A percentile compares a stretch with the other conserved stretches of the same genome.
phyloP scores from a whole-genome alignment of 1,284 basidiomycete genomes.

The Hypsizygus ulmarius region DNA sequence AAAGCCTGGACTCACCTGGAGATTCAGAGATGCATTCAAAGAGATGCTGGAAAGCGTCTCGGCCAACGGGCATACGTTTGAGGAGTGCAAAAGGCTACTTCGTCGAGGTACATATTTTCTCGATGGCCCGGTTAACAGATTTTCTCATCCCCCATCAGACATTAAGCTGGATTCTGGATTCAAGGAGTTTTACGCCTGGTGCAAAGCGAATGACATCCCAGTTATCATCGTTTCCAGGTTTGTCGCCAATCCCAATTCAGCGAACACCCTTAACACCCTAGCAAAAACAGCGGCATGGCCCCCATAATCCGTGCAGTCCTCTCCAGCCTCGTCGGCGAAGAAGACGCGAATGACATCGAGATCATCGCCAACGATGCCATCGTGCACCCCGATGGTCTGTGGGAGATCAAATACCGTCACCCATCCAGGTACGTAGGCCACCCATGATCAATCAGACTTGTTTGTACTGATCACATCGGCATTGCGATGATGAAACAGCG shows the following conservation, averaged over 20 bases:
- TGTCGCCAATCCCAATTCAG: slow-evolving; percentile 16
- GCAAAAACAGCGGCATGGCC: slow-evolving; percentile 73
- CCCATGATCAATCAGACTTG: not conserved
- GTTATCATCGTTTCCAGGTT: slow-evolving; percentile 91
- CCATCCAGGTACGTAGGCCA: slow-evolving; percentile 62
- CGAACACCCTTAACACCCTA: not conserved
- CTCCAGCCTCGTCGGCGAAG: slow-evolving; percentile 71
- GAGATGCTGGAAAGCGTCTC: slow-evolving; percentile 77
- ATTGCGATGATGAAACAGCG: slow-evolving; percentile 37
- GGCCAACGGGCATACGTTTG: slow-evolving; percentile 66
- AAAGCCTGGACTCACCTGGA: not conserved
- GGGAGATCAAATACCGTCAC: slow-evolving; percentile 87
- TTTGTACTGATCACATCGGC: not conserved
- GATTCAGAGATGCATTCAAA: slow-evolving; percentile 69
- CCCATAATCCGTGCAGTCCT: slow-evolving; percentile 89
- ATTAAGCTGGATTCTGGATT: slow-evolving; percentile 88
- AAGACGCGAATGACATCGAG: slow-evolving; percentile 74
- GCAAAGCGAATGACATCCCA: slow-evolving; percentile 74
- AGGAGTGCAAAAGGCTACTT: slow-evolving; percentile 75
- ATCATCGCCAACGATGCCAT: slow-evolving; percentile 89
- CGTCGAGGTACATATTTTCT: slow-evolving; percentile 36
- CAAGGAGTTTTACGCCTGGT: slow-evolving; percentile 81
- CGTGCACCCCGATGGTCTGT: slow-evolving; percentile 64
- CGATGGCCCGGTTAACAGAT: slow-evolving; percentile 9
- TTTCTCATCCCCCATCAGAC: slow-evolving; percentile 41